phyloP scores from a whole-genome alignment of 2,329 filamentous ascomycete species.

The Dactylellina parvicollis region DNA sequence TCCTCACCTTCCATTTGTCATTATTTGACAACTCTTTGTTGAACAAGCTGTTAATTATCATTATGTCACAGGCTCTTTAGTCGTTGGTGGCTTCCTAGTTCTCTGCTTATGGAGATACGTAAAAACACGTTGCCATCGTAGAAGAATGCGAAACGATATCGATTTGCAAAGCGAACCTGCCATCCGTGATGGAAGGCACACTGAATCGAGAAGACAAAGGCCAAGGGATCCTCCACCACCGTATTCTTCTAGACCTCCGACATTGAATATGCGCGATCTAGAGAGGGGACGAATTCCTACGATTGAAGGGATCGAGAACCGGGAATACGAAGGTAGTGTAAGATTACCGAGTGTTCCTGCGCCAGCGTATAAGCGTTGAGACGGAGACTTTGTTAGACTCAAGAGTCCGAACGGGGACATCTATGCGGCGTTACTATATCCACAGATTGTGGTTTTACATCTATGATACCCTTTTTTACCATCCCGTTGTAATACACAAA shows the following conservation, averaged over 20 bases:
- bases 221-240: slow-evolving; percentile 18
- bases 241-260: background rate
- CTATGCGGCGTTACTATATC: too few relatives aligned
- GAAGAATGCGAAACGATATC: background rate
- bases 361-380: slow-evolving; percentile 25
- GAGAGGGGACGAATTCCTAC: background rate
- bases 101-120: slow-evolving; percentile 9
- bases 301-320: background rate
- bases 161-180: slow-evolving; percentile 9
- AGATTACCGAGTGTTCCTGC: slow-evolving; percentile 13
- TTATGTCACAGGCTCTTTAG: background rate
- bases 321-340: background rate
- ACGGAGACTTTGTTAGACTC: too few relatives aligned
- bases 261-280: background rate
- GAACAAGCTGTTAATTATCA: background rate
- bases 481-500: too few relatives aligned
- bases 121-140: background rate
- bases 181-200: background rate
- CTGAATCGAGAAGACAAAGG: background rate
- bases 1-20: background rate
- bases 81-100: background rate
- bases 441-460: too few relatives aligned
- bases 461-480: too few relatives aligned
- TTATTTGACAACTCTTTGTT: too few relatives aligned
- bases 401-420: too few relatives aligned